A percentile compares a stretch with the other conserved stretches of the same genome.
These are phyloP conservation scores for Epichloe elymi DNA, from an alignment of 2,329 filamentous ascomycete species.

Conservation along the genomic window DNA sequence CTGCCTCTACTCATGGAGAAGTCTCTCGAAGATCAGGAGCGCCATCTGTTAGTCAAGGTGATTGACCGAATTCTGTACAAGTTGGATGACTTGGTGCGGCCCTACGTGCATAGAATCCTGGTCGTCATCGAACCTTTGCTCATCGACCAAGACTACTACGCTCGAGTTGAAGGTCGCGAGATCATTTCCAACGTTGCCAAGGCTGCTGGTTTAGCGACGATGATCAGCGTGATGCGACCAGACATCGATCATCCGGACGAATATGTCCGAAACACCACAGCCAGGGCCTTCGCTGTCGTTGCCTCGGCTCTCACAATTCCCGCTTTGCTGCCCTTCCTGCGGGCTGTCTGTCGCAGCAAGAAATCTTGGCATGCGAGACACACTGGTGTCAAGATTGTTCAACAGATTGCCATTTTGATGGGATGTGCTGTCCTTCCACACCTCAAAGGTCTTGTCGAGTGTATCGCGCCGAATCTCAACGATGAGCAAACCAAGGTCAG, in stretches of 20 bases:
- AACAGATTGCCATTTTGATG: conserved; percentile 98
- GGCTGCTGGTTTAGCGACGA: conserved; percentile 89
- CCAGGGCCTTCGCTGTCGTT: conserved; percentile 91
- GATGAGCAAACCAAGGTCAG: conserved; percentile 97
- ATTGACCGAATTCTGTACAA: conserved; percentile 98
- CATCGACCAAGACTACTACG: conserved; percentile 99
- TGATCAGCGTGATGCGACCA: conserved; percentile 98
- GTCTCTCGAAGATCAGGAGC: conserved; percentile 92
- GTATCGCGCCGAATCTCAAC: conserved; percentile 88
- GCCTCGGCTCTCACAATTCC: conserved; percentile 93
- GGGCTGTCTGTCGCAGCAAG: conserved; percentile 92
- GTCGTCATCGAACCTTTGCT: conserved; percentile 98
- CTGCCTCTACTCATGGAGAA: conserved; percentile 96
- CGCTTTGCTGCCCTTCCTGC: conserved; percentile 83
- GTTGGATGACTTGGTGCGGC: conserved; percentile 87
- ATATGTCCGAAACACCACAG: conserved; percentile 96
- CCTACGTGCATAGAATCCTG: conserved; percentile 95
- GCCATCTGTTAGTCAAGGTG: conserved; percentile 95
- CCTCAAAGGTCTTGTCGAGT: conserved; percentile 89
- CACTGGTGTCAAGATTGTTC: conserved; percentile 97
- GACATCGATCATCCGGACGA: conserved; percentile 98
- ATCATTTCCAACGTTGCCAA: conserved; percentile 98
- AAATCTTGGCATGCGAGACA: conserved; percentile 98
- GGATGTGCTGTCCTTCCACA: conserved; percentile 93
- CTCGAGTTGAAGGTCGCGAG: conserved; percentile 91